Percentiles rank a stretch among this genome's conserved stretches.
These are phyloP conservation scores for Parietichytrium sp. DNA, from an alignment of 108 stramenopile genomes.

Conservation along the genomic window DNA sequence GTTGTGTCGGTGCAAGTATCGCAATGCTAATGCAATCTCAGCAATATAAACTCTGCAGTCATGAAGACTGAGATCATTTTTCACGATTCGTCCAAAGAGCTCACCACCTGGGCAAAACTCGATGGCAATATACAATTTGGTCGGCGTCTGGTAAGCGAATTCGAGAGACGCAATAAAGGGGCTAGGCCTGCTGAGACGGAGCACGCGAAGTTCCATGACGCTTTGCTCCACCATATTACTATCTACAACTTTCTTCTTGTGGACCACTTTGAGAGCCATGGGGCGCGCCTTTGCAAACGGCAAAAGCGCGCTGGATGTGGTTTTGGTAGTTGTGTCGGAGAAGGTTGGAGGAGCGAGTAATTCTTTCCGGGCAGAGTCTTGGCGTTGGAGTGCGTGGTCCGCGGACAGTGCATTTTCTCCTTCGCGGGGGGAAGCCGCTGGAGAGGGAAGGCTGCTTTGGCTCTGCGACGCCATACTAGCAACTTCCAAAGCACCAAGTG, in stretches of 20 bases:
- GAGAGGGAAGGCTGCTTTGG: too few species aligned
- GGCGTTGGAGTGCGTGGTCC: too few species aligned
- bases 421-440: too few species aligned
- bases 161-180: conserved; percentile 49
- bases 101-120: conserved; percentile 54
- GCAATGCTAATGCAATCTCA: conserved; percentile 39
- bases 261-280: conserved; percentile 16
- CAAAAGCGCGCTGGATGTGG: too few species aligned
- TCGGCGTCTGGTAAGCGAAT: conserved; percentile 51
- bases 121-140: conserved; percentile 48
- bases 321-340: too few species aligned
- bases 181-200: background rate
- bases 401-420: too few species aligned
- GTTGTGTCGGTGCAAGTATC: conserved; percentile 24
- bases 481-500: too few species aligned
- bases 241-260: background rate
- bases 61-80: background rate
- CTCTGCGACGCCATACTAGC: too few species aligned
- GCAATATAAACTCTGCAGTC: conserved; percentile 22
- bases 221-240: background rate
- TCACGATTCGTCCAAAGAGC: conserved; percentile 32
- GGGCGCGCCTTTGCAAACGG: background rate
- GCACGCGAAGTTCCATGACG: background rate
- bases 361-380: too few species aligned
- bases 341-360: too few species aligned